Evolutionary conservation across 148 eudicot species (phyloP).

Genomic region (Rhododendron henanense): DNA sequence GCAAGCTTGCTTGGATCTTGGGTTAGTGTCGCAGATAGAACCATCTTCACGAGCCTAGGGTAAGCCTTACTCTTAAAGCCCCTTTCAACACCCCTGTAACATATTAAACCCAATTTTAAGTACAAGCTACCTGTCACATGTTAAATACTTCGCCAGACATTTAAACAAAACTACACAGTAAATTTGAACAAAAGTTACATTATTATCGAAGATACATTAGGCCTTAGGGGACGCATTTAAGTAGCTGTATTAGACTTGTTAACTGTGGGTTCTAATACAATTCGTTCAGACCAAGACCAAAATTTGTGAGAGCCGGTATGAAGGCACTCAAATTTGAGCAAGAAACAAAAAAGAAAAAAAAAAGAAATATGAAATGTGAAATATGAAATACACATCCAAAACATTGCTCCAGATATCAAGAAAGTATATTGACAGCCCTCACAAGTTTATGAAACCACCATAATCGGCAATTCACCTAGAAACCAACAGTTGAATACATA

Average conservation of each 20-base stretch:
- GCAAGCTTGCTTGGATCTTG: conserved; percentile 92
- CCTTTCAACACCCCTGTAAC: conserved; percentile 80
- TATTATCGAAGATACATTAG: neutral
- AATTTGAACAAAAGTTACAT: conserved; percentile 2
- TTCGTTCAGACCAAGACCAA: neutral
- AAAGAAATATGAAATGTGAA: too few relatives aligned
- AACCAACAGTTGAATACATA: neutral
- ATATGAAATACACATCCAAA: neutral
- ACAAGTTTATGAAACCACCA: neutral
- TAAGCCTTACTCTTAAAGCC: conserved; percentile 63
- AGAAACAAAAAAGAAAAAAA: neutral
- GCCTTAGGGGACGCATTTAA: neutral
- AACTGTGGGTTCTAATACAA: neutral
- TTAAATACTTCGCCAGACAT: neutral
- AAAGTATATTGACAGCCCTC: neutral
- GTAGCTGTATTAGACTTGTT: neutral
- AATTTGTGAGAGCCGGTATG: neutral
- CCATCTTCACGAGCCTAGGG: conserved; percentile 88
- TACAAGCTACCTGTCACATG: conserved; percentile 10
- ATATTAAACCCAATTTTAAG: conserved; percentile 9
- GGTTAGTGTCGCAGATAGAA: conserved; percentile 88
- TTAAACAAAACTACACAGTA: neutral
- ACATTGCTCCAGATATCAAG: neutral
- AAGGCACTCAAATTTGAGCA: neutral
- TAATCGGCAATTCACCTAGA: neutral